Base-by-base conservation (phyloP, 352 stramenopile genomes). In the Pythium dissotocum region DNA sequence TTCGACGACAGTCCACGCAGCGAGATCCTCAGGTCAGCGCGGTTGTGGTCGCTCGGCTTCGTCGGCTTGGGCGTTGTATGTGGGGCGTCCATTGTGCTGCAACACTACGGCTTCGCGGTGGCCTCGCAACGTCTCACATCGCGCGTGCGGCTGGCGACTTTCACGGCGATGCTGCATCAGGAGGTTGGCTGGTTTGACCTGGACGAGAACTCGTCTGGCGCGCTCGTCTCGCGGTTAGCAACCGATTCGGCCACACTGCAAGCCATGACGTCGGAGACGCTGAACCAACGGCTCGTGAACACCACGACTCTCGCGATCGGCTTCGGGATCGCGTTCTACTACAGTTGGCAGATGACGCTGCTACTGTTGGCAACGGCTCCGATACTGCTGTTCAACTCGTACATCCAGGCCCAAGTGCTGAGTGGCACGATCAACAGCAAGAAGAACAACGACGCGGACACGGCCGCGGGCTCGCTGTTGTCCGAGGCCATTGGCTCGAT, bases 121-220 rank as follows among this genome's bases (percentile, higher is more conserved):
- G 75, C 79, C 12, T 78, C 79, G 13, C 73, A 85, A 56, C 68
- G 73, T 2, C 68, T 94, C 30, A 74, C 82, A 12, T 65, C 67
- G 54, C 78, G 82, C 1, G 66, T 95, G 0, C 80, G 85, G 10
- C 53, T 58, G 1, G 35, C 53, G 2, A 76, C 77, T 24, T 94
- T 89, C 60, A n/a, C 60, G 9, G 67, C 77, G 2, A 93, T 95
- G 72, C 68, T 96, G 28, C 60, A 63, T 2, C 87, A 93, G 61
- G 85, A 96, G 40, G 71, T 93, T 30, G 83, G 73, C 2, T 96
- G 85, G 80, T 95, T 93, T 42, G 87, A 95, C 48, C 33, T 66
- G 30, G 69, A 85, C 18, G 67, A 78, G 9, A 90, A 94, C 67
- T 74, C 76, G 4, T 78, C 85, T 0, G 87, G 87, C 1, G 84